These are phyloP conservation scores for Astragalus glycyphyllos DNA, from an alignment of 306 rosid species.

Conservation along the genomic window DNA sequence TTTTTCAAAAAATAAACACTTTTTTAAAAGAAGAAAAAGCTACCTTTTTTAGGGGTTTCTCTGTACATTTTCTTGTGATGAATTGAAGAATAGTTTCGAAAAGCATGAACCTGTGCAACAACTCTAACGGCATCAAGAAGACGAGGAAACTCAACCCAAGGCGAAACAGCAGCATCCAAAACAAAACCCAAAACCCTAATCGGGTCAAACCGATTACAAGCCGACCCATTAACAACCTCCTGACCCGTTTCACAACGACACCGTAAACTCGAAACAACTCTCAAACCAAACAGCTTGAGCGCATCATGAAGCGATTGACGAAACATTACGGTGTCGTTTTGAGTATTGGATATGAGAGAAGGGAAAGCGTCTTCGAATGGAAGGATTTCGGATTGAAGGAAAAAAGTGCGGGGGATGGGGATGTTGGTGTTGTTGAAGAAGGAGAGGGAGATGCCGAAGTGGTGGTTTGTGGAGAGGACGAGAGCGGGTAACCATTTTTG, in stretches of 20 bases:
- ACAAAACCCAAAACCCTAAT: slow-evolving; percentile 42
- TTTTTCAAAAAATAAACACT: no score
- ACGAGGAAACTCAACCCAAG: slow-evolving; percentile 40
- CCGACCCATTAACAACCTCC: neutral
- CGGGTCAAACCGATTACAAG: slow-evolving; percentile 25
- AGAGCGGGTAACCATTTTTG: slow-evolving; percentile 42
- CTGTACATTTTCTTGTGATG: slow-evolving; percentile 37
- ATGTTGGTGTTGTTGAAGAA: slow-evolving; percentile 34
- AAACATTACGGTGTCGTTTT: neutral
- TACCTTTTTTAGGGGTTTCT: slow-evolving; percentile 30
- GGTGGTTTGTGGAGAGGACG: slow-evolving; percentile 25
- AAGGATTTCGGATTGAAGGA: slow-evolving; percentile 36
- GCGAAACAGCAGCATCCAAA: slow-evolving; percentile 41
- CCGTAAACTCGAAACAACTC: slow-evolving; percentile 18
- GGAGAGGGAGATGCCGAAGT: slow-evolving; percentile 42
- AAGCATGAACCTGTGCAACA: slow-evolving; percentile 49
- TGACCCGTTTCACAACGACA: slow-evolving; percentile 38
- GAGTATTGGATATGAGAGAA: neutral
- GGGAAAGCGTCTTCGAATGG: slow-evolving; percentile 44
- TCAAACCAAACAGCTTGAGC: slow-evolving; percentile 40
- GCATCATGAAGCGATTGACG: slow-evolving; percentile 37
- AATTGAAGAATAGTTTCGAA: slow-evolving; percentile 35
- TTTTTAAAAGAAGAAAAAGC: no score
- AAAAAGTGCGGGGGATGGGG: neutral
- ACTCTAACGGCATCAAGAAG: slow-evolving; percentile 37